Base-by-base conservation (phyloP, 1,284 basidiomycete genomes). In the Tylopilus orsonianus region DNA sequence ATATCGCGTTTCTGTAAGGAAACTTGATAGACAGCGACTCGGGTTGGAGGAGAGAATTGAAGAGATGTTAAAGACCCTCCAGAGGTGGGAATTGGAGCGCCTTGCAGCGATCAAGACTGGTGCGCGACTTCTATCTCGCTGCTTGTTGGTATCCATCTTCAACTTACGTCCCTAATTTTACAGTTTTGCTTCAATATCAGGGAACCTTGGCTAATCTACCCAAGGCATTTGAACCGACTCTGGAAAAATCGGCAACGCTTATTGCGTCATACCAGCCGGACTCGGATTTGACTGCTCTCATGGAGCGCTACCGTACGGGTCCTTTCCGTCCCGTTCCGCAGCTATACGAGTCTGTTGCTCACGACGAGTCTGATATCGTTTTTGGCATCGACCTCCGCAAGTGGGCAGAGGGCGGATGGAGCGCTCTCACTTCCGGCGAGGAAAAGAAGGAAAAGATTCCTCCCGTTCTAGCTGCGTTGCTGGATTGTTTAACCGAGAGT, bases 351-450 rank as follows among this genome's bases (percentile, higher is more conserved):
- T 86, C 83, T 3, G 74, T 92, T 40, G 77, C 85, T 20, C 85
- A 90, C 50, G 87, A 91, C 44, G 81, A 90, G 53, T 80, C 80
- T 0, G 90, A 93, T 59, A 87, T 90, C 37, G 82, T 91, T 23
- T 96, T 95, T 64, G 93, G 93, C 12, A 85, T 93, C 54, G 92
- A 95, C 65, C 71, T 96, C 34, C 78, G 90, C 51, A 86, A 84
- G 56, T 94, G 92, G 93, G 81, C 87, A 14, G 90, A 90, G 64
- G 77, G 85, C 53, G 75, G 80, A 44, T 85, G 75, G 85, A 76
- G 71, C 64, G 71, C 77, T 45, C 65, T 81, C 40, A 72, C 72
- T 12, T 60, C 66, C 18, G 69, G 70, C 5, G 78, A 80, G 38
- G 79, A 81, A 55, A 79, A 79, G 66, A 84, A 80, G 63, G 79